Evolutionary conservation across 2,329 filamentous ascomycete species (phyloP), one percentile per base, ranked within the genome.

Genomic region (Lomentospora prolificans): DNA sequence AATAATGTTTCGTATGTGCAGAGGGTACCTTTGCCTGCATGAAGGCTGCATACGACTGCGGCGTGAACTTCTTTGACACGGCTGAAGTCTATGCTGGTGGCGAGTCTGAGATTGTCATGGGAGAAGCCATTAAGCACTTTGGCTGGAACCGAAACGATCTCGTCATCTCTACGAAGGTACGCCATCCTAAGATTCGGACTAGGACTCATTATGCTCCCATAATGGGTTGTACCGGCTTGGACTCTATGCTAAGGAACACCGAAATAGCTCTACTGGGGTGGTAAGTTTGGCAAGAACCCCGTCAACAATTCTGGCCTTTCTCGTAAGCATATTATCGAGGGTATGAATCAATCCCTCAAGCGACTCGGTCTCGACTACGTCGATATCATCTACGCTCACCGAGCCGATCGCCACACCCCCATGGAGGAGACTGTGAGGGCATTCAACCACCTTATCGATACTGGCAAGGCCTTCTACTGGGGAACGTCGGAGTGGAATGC

Each of bases 361-460:
- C 78, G 81, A 27, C 70, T 84, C 17, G 70, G 72, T 25, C 72
- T 84, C 50, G 72, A 77, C 41, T 85, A 85, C 63, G 84, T 88
- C 39, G 85, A 88, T 64, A 71, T 87, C 46, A 75, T 88, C 61
- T 86, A 85, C 63, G 84, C 84, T 14, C 85, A 88, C 69, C 78
- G 85, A 19, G 81, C 84, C 1, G 85, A 89, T 65, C 76, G 81
- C 7, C 72, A 80, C 50, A 87, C 84, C 0, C 85, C 84, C 2
- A 87, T 87, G 70, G 82, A 86, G 66, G 85, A 88, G 71, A 82
- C 78, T 2, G 84, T 88, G 36, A 80, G 84, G 55, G 82, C 79
- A 55, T 87, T 89, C 72, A 87, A 87, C 72, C 75, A 86, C 28
- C 69, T 88, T 55, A 86, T 89, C 65, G 74, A 82, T 66, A 76